These are phyloP conservation scores for Candida vartiovaarae DNA, from an alignment of 805 yeast genomes.

Conservation along the genomic window DNA sequence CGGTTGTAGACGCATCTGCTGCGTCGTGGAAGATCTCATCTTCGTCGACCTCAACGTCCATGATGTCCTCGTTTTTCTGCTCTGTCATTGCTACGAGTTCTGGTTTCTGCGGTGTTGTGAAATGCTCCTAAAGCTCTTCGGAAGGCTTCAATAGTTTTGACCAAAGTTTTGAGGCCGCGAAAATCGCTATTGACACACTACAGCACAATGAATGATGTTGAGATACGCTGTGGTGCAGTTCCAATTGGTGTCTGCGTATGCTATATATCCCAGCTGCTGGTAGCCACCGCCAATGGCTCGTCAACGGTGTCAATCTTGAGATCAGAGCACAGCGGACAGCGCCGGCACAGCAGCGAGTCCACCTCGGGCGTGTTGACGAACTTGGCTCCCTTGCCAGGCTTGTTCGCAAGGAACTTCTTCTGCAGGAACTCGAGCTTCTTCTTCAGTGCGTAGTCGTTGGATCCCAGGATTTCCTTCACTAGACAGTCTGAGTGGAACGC, in stretches of 20 bases:
- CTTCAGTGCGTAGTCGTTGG: constrained; percentile 62
- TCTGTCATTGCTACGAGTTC: not conserved
- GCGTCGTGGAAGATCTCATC: constrained; percentile 22
- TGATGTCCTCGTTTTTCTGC: constrained; percentile 3
- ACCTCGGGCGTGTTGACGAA: constrained; percentile 36
- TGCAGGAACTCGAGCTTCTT: constrained; percentile 50
- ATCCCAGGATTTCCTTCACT: constrained; percentile 49
- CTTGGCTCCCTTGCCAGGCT: constrained; percentile 21
- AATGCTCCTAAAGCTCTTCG: not conserved
- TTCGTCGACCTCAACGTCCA: constrained; percentile 22
- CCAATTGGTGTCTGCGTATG: too few species aligned
- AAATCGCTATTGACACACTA: too few species aligned
- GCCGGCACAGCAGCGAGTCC: constrained; percentile 51
- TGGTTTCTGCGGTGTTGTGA: not conserved
- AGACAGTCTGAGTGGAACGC: constrained; percentile 86
- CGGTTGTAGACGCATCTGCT: constrained; percentile 7
- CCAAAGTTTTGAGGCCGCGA: too few species aligned
- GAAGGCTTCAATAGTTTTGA: too few species aligned
- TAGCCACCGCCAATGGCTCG: constrained; percentile 41
- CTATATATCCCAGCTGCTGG: constrained; percentile 39
- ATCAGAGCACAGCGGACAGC: constrained; percentile 75
- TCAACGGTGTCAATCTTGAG: constrained; percentile 64
- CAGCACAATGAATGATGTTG: too few species aligned
- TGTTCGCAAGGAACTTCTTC: constrained; percentile 24
- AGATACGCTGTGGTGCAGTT: too few species aligned